Evolutionary conservation across 192 early-diverging fungal genomes (phyloP), one percentile per base, ranked within the genome.

Genomic region (Podila clonocystis): DNA sequence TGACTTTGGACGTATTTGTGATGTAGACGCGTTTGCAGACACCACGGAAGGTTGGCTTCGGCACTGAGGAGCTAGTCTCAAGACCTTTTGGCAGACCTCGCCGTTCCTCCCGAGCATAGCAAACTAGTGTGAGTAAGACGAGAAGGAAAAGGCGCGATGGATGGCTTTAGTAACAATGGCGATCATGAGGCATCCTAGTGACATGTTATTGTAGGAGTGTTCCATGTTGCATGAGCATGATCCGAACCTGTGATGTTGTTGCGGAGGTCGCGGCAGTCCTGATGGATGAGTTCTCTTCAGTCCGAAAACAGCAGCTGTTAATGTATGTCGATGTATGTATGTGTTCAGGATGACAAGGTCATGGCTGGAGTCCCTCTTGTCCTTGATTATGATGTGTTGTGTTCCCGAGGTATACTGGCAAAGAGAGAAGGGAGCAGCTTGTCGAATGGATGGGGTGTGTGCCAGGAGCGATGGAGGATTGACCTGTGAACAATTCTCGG

Each of bases 61-160:
- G 36, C 36, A 24, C 63, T 60, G 63, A 55, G 73, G 68, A n/a
- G 61, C 48, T 30, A 71, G 38, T 58, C 59, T 71, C 67, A 80
- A 17, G 30, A 69, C 62, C 50, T 36, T 61, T 67, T 64, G 58
- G 65, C 63, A 73, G 48, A 73, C 70, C 65, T 80, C 70, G 55
- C 77, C 62, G 61, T 69, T 80, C 77, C 77, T 73, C 70, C 70
- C 28, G 49, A 80, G 70, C 77, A 80, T 80, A 22, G 34, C 77
- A 63, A 62, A 33, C 9, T 29, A 20, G 20, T n/a, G n/a, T 30
- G 49, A 22, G 29, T 5, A n/a, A 11, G 22, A 48, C 6, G 28
- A 48, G 13, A 65, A 65, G 9, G 17, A 50, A 29, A 50, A 24
- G 48, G 36, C 17, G 30, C 29, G 62, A 11, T 63, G 15, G 30